phyloP scores from a whole-genome alignment of 2,329 filamentous ascomycete species.

The Trichoderma endophyticum region DNA sequence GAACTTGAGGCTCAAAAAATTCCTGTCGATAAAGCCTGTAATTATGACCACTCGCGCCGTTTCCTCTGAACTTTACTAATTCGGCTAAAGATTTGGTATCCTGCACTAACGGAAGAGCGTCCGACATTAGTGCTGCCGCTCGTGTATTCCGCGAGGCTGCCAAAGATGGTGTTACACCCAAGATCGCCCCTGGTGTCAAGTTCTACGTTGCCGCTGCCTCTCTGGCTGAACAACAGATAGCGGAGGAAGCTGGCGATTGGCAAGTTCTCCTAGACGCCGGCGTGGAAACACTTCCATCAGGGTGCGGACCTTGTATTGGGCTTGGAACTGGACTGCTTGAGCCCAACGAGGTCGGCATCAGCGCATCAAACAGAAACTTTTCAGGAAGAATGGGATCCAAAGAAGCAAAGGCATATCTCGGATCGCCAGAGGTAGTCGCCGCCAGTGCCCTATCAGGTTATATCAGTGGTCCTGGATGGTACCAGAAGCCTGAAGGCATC shows the following conservation, averaged over 20 bases:
- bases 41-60: background rate
- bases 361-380: slow-evolving; percentile 83
- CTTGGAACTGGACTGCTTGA: background rate
- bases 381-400: slow-evolving; percentile 73
- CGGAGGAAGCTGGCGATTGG: slow-evolving; percentile 80
- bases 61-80: background rate
- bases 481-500: slow-evolving; percentile 66
- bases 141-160: slow-evolving; percentile 67
- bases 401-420: slow-evolving; percentile 68
- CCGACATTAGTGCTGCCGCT: slow-evolving; percentile 64
- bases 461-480: slow-evolving; percentile 75
- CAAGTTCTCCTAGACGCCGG: slow-evolving; percentile 61
- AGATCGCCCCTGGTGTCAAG: slow-evolving; percentile 66
- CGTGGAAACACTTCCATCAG: slow-evolving; percentile 64
- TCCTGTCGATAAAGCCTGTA: slow-evolving; percentile 52
- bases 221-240: slow-evolving; percentile 63
- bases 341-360: slow-evolving; percentile 72
- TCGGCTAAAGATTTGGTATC: slow-evolving; percentile 57
- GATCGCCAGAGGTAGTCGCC: slow-evolving; percentile 86
- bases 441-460: slow-evolving; percentile 75
- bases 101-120: slow-evolving; percentile 82
- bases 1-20: slow-evolving; percentile 74
- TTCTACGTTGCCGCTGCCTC: slow-evolving; percentile 92
- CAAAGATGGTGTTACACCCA: slow-evolving; percentile 58
- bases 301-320: slow-evolving; percentile 30